Evolutionary conservation across 202 grass and related monocot species (phyloP), one percentile per base, ranked within the genome.

Genomic region (Setaria italica): DNA sequence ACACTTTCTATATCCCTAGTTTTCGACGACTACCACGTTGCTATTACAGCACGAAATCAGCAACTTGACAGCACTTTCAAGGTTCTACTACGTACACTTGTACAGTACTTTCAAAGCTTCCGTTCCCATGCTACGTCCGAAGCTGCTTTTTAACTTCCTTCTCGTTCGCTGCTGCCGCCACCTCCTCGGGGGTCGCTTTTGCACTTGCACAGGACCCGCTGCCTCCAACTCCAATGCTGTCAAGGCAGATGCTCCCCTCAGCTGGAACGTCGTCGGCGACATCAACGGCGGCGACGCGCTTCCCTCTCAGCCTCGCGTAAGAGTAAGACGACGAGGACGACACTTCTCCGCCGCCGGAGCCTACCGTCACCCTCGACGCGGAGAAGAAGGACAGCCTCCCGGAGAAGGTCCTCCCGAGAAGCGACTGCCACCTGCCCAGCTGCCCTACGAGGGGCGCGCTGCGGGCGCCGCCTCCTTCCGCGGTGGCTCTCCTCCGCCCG

Each of bases 371-470:
- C 51, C 89, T 69, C 16, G 81, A 67, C 57, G 71, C 29, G 45
- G 69, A 77, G 6, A 88, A 82, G 80, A 89, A 84, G 0, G 85
- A 29, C 21, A 80, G 46, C 74, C 41, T 92, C 39, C 87, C 87
- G 0, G 92, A 94, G 67, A 92, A 84, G 9, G 77, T 90, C 48
- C 74, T 25, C 25, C 74, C 70, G 5, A 92, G 76, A 21, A 90
- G 85, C 32, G 90, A 90, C 14, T 86, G 79, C 92, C 87, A 90
- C 3, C 57, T 70, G 9, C 82, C 58, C 1, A 72, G 5, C 12
- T 33, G 65, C 10, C 59, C 56, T 4, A 78, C 81, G 5, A 87
- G 80, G 9, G 88, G 80, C 0, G 48, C 58, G 39, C 83, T 92
- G 37, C 76, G 84, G 1, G 63, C 83, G 12, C 62, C n/a, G 64